These are phyloP conservation scores for Cyclotella sp. DNA, from an alignment of 108 stramenopile genomes.

Conservation along the genomic window DNA sequence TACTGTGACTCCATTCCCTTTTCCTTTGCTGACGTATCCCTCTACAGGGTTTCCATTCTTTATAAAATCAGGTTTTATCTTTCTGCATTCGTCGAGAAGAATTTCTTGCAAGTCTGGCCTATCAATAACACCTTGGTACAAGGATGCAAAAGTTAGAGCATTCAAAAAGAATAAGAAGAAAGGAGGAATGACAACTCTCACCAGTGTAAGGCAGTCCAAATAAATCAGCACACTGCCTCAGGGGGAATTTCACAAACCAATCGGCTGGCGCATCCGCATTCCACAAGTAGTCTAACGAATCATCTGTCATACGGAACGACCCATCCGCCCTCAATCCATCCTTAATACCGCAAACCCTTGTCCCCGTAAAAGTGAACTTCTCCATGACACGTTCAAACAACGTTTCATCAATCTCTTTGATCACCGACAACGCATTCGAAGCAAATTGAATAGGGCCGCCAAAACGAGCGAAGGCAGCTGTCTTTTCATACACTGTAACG, in stretches of 20 bases:
- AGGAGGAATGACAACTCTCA: not conserved
- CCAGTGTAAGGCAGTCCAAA: conserved; percentile 90
- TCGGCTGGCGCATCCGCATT: conserved; percentile 88
- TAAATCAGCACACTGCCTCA: conserved; percentile 85
- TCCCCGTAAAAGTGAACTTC: conserved; percentile 96
- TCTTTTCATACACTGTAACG: conserved; percentile 96
- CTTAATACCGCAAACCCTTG: conserved; percentile 95
- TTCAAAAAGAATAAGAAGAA: not conserved
- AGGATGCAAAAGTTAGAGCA: not conserved
- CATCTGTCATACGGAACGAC: conserved; percentile 86
- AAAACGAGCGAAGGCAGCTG: conserved; percentile 92
- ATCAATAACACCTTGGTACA: conserved; percentile 85
- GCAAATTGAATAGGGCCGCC: conserved; percentile 98
- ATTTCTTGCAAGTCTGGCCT: conserved; percentile 97
- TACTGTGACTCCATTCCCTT: conserved; percentile 84
- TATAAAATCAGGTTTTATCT: conserved; percentile 85
- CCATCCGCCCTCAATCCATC: conserved; percentile 93
- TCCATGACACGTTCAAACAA: conserved; percentile 95
- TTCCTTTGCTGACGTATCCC: conserved; percentile 74
- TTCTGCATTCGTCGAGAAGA: conserved; percentile 92
- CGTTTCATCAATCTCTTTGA: conserved; percentile 92
- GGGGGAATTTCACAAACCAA: conserved; percentile 97
- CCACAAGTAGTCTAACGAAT: conserved; percentile 80
- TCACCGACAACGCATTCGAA: conserved; percentile 92
- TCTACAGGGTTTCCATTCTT: conserved; percentile 81